Percentiles rank a stretch among this genome's conserved stretches.
These are phyloP conservation scores for Stemphylium lycopersici DNA, from an alignment of 2,329 filamentous ascomycete species.

Conservation along the genomic window DNA sequence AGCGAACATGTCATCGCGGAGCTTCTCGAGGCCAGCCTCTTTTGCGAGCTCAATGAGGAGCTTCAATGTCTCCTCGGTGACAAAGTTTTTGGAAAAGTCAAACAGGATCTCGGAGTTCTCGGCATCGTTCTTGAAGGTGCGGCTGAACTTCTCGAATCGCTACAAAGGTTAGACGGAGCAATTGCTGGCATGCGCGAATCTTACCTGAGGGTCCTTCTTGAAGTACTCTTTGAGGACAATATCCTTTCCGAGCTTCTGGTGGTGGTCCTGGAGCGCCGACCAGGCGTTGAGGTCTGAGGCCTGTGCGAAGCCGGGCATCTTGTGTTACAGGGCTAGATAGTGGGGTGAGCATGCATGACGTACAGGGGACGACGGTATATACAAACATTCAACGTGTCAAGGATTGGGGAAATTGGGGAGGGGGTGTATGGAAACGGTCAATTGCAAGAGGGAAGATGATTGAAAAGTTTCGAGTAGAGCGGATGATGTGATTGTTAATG, in stretches of 20 bases:
- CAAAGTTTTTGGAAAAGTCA: slow-evolving; percentile 99
- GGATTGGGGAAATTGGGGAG: slow-evolving; percentile 10
- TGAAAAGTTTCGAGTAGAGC: slow-evolving; percentile 18
- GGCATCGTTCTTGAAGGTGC: slow-evolving; percentile 78
- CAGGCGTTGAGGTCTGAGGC: slow-evolving; percentile 85
- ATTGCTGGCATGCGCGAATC: neutral
- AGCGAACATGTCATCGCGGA: slow-evolving; percentile 95
- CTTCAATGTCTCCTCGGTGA: slow-evolving; percentile 88
- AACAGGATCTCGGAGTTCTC: slow-evolving; percentile 89
- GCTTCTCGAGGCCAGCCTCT: slow-evolving; percentile 88
- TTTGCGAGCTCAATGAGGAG: slow-evolving; percentile 88
- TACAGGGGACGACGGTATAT: slow-evolving; percentile 4
- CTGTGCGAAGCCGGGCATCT: slow-evolving; percentile 73
- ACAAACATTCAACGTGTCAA: slow-evolving; percentile 14
- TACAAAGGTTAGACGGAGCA: slow-evolving; percentile 42
- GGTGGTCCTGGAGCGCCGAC: slow-evolving; percentile 89
- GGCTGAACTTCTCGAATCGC: slow-evolving; percentile 89
- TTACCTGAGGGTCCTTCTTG: slow-evolving; percentile 71
- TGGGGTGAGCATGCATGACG: slow-evolving; percentile 20
- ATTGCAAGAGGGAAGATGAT: slow-evolving; percentile 22
- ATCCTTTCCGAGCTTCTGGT: slow-evolving; percentile 81
- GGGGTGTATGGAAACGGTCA: slow-evolving; percentile 12
- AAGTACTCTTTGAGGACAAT: slow-evolving; percentile 95
- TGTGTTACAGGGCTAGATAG: slow-evolving; percentile 33
- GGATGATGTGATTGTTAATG: slow-evolving; percentile 14